These are phyloP conservation scores for Hanseniaspora clermontiae DNA, from an alignment of 805 yeast species.

Conservation along the genomic window DNA sequence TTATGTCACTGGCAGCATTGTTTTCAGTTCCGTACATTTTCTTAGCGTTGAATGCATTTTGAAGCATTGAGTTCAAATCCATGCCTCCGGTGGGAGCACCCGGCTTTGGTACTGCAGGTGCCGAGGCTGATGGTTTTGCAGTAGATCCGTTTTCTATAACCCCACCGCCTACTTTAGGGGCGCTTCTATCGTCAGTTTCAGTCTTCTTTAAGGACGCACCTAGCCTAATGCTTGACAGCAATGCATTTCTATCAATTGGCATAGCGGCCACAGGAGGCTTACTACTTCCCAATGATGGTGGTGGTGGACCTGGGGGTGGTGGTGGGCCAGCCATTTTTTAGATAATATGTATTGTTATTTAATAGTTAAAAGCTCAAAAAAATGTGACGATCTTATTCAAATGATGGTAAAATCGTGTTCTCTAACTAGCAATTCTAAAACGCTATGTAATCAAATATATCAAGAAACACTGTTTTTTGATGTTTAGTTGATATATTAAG, in stretches of 20 bases:
- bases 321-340: slow-evolving; percentile 41
- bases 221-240: slow-evolving; percentile 73
- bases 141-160: slow-evolving; percentile 16
- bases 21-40: slow-evolving; percentile 17
- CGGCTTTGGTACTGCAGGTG: slow-evolving; percentile 22
- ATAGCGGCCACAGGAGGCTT: slow-evolving; percentile 26
- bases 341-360: background rate
- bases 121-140: slow-evolving; percentile 4
- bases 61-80: slow-evolving; percentile 22
- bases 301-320: slow-evolving; percentile 53
- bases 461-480: no score
- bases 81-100: slow-evolving; percentile 16
- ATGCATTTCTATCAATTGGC: slow-evolving; percentile 33
- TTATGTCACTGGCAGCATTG: slow-evolving; percentile 21
- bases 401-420: no score
- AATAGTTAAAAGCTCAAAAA: background rate
- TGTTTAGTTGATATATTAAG: no score
- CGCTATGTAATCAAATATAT: no score
- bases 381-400: no score
- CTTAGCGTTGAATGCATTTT: background rate
- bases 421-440: no score
- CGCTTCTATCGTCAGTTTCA: slow-evolving; percentile 53
- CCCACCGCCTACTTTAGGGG: slow-evolving; percentile 40
- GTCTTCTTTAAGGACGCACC: slow-evolving; percentile 52
- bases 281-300: slow-evolving; percentile 31